Evolutionary conservation across 306 rosid species (phyloP).

Genomic region (Pachyrhizus erosus): DNA sequence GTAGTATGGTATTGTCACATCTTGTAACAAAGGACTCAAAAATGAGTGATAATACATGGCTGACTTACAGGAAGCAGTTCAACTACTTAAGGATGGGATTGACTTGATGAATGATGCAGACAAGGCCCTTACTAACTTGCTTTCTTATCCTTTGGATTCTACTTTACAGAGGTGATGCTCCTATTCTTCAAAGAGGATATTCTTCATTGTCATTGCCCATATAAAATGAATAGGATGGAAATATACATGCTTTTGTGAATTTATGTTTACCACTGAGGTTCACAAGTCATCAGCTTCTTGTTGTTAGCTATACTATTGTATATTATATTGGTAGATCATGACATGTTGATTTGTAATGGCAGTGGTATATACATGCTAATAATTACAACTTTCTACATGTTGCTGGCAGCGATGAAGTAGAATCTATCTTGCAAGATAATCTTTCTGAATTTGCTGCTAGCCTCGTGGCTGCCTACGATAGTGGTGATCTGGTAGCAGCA

Average conservation of each 20-base stretch:
- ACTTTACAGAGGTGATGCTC: conserved; percentile 70
- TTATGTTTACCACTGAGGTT: not conserved
- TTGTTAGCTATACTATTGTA: not conserved
- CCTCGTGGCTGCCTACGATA: conserved; percentile 85
- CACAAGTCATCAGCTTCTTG: not conserved
- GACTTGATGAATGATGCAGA: conserved; percentile 85
- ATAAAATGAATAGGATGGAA: not conserved
- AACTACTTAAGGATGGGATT: conserved; percentile 89
- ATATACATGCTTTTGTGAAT: not conserved
- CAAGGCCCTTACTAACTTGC: conserved; percentile 73
- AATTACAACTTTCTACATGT: conserved; percentile 23
- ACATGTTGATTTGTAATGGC: not conserved
- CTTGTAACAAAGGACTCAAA: conserved; percentile 6
- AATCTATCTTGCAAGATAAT: conserved; percentile 72
- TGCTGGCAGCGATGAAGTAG: conserved; percentile 80
- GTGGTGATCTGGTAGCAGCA: conserved; percentile 69
- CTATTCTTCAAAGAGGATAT: not conserved
- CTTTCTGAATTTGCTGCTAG: conserved; percentile 74
- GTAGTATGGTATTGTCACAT: conserved; percentile 12
- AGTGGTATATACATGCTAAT: not conserved
- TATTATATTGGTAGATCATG: not conserved
- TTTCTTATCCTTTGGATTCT: conserved; percentile 78
- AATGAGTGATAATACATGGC: conserved; percentile 30
- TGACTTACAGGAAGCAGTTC: conserved; percentile 69
- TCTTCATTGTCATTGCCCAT: conserved; percentile 9